Evolutionary conservation across 1,284 basidiomycete species (phyloP).

Genomic region (Naganishia sp.): DNA sequence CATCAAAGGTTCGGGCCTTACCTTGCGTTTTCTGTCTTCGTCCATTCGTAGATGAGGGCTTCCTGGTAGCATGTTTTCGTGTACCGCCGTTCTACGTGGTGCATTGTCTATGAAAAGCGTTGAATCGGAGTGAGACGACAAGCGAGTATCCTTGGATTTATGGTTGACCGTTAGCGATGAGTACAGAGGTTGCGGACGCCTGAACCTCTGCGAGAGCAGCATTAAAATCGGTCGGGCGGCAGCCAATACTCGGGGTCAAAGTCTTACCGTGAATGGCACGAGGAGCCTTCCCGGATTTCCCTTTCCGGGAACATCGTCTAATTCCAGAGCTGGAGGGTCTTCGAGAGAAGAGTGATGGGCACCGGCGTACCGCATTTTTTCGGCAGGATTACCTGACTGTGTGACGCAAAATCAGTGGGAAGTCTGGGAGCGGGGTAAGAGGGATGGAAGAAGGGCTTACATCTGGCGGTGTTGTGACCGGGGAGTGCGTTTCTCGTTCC

Average conservation of each 20-base stretch:
- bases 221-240: no score
- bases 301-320: not conserved
- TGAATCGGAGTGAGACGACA: no score
- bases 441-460: no score
- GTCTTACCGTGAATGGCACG: slow-evolving; percentile 13
- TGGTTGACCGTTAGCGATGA: no score
- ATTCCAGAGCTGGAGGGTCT: not conserved
- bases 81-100: no score
- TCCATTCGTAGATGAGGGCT: no score
- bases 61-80: no score
- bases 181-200: slow-evolving; percentile 1
- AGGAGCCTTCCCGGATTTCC: not conserved
- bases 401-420: not conserved
- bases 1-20: not conserved
- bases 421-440: no score
- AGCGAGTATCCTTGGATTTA: not conserved
- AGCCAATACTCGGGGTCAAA: no score
- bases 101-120: no score
- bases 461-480: not conserved
- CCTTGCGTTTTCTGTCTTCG: slow-evolving; percentile 39
- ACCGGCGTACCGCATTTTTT: not conserved
- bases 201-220: slow-evolving; percentile 13
- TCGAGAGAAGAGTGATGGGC: not conserved
- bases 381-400: slow-evolving; percentile 14
- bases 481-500: no score